A percentile compares a stretch with the other conserved stretches of the same genome.
Evolutionary conservation across 106 monocot genomes (phyloP).

Genomic region (Allium fistulosum): DNA sequence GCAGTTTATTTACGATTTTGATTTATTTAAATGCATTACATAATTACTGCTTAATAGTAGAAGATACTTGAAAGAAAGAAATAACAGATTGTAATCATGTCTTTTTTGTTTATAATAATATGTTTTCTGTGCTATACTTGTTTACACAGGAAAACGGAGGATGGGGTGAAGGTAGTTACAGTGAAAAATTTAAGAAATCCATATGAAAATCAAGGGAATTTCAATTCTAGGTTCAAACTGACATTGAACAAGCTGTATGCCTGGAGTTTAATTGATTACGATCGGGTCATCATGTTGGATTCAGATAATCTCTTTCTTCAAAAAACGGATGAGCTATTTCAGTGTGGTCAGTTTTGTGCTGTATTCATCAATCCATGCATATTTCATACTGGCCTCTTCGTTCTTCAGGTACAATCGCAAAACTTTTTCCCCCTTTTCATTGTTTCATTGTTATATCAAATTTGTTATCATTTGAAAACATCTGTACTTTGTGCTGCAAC

Average conservation of each 20-base stretch:
- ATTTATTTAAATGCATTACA: no score
- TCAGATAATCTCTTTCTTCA: conserved; percentile 79
- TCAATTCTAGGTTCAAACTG: conserved; percentile 40
- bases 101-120: no score
- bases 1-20: no score
- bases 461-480: no score
- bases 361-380: conserved; percentile 89
- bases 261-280: conserved; percentile 66
- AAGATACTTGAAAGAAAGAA: no score
- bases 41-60: no score
- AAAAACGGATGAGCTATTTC: conserved; percentile 70
- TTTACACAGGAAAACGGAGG: conserved; percentile 28
- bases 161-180: conserved; percentile 36
- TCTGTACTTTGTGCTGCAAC: no score
- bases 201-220: conserved; percentile 44
- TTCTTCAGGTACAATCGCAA: conserved; percentile 44
- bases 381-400: conserved; percentile 81
- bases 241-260: conserved; percentile 53
- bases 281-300: conserved; percentile 74
- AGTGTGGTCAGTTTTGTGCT: conserved; percentile 77
- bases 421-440: neutral
- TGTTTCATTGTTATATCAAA: no score
- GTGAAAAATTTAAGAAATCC: conserved; percentile 47
- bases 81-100: no score
- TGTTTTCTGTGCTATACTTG: no score